Conservation (phyloP, 2,329 filamentous ascomycete genomes). For the Onygenales sp. region DNA sequence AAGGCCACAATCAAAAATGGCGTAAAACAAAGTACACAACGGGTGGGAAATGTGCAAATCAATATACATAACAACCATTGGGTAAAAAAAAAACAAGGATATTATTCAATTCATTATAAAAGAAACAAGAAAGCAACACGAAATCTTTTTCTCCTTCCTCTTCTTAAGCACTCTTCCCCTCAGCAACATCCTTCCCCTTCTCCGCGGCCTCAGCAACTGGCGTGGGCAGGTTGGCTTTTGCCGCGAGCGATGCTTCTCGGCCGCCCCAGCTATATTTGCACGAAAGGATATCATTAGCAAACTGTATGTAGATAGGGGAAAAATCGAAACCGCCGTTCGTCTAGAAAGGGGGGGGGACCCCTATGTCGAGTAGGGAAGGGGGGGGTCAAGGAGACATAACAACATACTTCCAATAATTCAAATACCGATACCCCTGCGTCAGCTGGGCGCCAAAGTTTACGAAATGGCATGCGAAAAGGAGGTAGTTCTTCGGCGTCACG, state of each 20-base stretch:
- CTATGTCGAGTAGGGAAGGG: too few relatives aligned
- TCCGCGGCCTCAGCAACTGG: conserved; percentile 19
- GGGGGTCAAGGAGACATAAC: not conserved
- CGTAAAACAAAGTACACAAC: not conserved
- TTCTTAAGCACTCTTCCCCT: not conserved
- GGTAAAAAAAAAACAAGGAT: not conserved
- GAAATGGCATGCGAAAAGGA: conserved; percentile 58
- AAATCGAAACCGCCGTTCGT: too few relatives aligned
- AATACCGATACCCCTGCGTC: conserved; percentile 53
- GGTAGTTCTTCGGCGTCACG: conserved; percentile 55
- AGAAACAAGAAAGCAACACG: not conserved
- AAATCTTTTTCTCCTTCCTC: not conserved
- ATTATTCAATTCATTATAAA: not conserved
- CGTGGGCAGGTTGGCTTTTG: conserved; percentile 16
- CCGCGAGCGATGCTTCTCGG: conserved; percentile 29
- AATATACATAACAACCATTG: conserved; percentile 5
- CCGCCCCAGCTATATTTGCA: conserved; percentile 28
- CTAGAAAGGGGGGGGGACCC: not conserved
- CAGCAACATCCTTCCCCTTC: conserved; percentile 16
- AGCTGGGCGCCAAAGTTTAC: conserved; percentile 55
- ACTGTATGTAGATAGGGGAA: too few relatives aligned
- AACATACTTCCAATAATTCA: conserved; percentile 49
- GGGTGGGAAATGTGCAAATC: not conserved
- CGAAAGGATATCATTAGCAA: not conserved
- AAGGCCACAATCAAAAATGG: not conserved